phyloP scores from a whole-genome alignment of 176 grass and related monocot species.

The Otatea glauca region DNA sequence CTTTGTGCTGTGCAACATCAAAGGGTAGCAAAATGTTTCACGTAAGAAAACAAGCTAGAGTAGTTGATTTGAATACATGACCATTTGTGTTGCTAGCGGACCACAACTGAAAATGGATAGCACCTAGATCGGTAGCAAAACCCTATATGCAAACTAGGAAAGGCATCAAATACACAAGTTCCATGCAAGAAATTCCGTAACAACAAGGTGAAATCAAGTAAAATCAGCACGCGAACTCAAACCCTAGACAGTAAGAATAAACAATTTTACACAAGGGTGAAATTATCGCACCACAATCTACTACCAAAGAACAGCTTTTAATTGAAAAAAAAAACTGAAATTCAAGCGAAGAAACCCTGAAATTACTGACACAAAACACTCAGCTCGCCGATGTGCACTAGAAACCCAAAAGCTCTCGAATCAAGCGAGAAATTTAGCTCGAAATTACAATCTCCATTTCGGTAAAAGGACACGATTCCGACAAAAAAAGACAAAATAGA shows the following conservation, averaged over 20 bases:
- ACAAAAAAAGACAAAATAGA: not conserved
- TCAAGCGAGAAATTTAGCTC: slow-evolving; percentile 14
- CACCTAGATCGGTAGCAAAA: slow-evolving; percentile 1
- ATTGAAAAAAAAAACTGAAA: not conserved
- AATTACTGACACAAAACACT: slow-evolving; percentile 1
- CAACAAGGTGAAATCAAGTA: not conserved
- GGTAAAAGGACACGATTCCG: not conserved
- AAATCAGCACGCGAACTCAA: slow-evolving; percentile 12
- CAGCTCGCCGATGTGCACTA: slow-evolving; percentile 28
- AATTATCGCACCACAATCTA: not conserved
- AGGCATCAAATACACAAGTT: slow-evolving; percentile 14
- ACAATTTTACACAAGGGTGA: not conserved
- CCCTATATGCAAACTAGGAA: not conserved
- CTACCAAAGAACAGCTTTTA: not conserved
- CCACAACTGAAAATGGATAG: slow-evolving; percentile 6
- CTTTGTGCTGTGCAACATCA: not conserved
- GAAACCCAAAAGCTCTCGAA: not conserved
- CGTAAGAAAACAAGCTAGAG: not conserved
- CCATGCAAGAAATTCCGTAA: not conserved
- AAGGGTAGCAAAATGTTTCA: not conserved
- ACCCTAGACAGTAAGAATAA: not conserved
- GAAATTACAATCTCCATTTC: not conserved
- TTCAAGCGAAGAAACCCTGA: not conserved
- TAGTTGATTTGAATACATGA: not conserved
- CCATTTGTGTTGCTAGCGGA: not conserved